Conservation (phyloP, 306 rosid genomes). For the Glycine latifolia region DNA sequence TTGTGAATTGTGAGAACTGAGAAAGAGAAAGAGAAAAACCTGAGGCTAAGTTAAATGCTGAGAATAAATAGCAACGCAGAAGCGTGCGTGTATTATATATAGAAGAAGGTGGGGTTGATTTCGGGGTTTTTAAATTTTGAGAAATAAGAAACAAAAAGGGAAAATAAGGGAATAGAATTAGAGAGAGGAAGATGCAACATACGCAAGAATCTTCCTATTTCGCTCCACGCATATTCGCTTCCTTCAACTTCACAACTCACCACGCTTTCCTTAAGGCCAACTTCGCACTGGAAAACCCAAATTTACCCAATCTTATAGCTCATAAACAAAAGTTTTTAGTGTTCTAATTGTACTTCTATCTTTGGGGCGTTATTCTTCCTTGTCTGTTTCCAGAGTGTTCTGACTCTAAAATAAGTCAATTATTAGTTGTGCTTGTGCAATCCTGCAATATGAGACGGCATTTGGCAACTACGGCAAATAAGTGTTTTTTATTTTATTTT, state of each 20-base stretch:
- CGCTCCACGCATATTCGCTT: constrained; percentile 60
- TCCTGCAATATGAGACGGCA: not conserved
- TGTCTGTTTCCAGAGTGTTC: not conserved
- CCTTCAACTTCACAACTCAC: not conserved
- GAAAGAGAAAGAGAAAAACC: constrained; percentile 43
- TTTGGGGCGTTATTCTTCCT: not conserved
- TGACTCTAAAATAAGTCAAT: not conserved
- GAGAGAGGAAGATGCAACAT: constrained; percentile 59
- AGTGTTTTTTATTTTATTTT: too few species aligned
- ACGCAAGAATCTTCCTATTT: constrained; percentile 58
- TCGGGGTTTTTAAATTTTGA: constrained; percentile 23
- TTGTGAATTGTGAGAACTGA: not conserved
- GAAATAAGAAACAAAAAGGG: constrained; percentile 15
- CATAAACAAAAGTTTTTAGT: not conserved
- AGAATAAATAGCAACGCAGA: constrained; percentile 27
- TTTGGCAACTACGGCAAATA: not conserved
- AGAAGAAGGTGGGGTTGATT: constrained; percentile 28
- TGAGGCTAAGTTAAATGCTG: constrained; percentile 54
- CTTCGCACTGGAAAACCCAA: constrained; percentile 18
- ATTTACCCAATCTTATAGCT: not conserved
- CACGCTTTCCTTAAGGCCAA: not conserved
- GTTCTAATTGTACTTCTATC: not conserved
- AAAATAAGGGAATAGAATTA: constrained; percentile 45
- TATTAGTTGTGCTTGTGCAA: not conserved
- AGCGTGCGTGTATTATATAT: not conserved